These are phyloP conservation scores for Beauveria sp. DNA, from an alignment of 2,329 filamentous ascomycete genomes.

Conservation along the genomic window DNA sequence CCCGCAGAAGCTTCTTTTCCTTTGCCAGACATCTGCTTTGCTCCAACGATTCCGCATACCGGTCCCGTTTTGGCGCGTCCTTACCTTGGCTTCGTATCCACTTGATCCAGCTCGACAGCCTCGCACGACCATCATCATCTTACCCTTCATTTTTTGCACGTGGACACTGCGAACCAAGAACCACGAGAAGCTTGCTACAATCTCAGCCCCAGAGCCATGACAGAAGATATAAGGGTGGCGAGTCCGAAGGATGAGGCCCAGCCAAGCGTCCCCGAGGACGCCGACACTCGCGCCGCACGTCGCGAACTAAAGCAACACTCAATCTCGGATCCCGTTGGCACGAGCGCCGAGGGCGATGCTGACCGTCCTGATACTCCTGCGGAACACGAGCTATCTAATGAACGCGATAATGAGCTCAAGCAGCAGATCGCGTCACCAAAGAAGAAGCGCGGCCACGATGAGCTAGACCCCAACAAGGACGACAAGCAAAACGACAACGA, in stretches of 20 bases:
- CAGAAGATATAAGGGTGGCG: slow-evolving; percentile 34
- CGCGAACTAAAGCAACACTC: slow-evolving; percentile 58
- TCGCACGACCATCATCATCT: not conserved
- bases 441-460: slow-evolving; percentile 57
- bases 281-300: slow-evolving; percentile 54
- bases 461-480: slow-evolving; percentile 45
- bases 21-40: not conserved
- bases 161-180: not conserved
- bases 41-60: not conserved
- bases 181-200: not conserved
- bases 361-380: slow-evolving; percentile 27
- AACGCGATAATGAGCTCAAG: slow-evolving; percentile 29
- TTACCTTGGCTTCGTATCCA: not conserved
- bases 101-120: not conserved
- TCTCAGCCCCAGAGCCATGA: slow-evolving; percentile 27
- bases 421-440: slow-evolving; percentile 53
- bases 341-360: slow-evolving; percentile 16
- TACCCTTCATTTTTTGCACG: not conserved
- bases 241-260: slow-evolving; percentile 31
- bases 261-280: slow-evolving; percentile 41
- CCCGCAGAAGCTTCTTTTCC: not conserved
- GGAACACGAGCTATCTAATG: slow-evolving; percentile 25
- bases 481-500: slow-evolving; percentile 34
- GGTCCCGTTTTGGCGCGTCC: not conserved
- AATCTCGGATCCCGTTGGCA: slow-evolving; percentile 43